phyloP scores from a whole-genome alignment of 2,329 filamentous ascomycete species.

The Erysiphe pulchra region DNA sequence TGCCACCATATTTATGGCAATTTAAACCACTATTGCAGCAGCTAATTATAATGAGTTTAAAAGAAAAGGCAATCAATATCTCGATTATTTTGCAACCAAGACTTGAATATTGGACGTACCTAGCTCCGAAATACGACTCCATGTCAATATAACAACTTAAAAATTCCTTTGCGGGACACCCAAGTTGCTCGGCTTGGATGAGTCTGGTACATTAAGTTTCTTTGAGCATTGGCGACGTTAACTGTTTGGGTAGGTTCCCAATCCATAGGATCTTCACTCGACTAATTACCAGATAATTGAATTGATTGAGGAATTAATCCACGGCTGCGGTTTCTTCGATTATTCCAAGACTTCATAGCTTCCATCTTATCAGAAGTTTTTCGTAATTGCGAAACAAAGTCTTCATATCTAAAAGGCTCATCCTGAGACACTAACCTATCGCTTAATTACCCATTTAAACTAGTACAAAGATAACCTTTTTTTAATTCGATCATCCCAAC shows the following conservation, averaged over 20 bases:
- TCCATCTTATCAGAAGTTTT: background rate
- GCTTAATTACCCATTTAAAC: background rate
- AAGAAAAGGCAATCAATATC: no score
- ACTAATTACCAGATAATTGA: background rate
- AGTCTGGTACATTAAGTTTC: background rate
- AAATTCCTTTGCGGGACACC: no score
- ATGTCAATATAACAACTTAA: no score
- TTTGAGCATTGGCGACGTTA: background rate
- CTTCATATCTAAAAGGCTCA: background rate
- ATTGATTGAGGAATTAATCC: background rate
- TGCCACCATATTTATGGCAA: no score
- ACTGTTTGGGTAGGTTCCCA: background rate
- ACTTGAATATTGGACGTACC: no score
- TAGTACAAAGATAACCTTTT: background rate
- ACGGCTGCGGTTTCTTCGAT: background rate
- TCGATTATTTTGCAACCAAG: no score
- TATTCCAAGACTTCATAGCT: background rate
- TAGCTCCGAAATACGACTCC: no score
- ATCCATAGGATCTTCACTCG: background rate
- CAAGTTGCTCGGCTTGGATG: no score
- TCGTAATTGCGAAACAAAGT: background rate
- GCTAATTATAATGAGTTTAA: no score
- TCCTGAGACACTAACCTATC: background rate
- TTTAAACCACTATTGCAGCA: no score
- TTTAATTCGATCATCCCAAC: background rate